A percentile compares a stretch with the other conserved stretches of the same genome.
Conservation (phyloP, 345 rosid genomes). For the Eucalyptus brandiana region DNA sequence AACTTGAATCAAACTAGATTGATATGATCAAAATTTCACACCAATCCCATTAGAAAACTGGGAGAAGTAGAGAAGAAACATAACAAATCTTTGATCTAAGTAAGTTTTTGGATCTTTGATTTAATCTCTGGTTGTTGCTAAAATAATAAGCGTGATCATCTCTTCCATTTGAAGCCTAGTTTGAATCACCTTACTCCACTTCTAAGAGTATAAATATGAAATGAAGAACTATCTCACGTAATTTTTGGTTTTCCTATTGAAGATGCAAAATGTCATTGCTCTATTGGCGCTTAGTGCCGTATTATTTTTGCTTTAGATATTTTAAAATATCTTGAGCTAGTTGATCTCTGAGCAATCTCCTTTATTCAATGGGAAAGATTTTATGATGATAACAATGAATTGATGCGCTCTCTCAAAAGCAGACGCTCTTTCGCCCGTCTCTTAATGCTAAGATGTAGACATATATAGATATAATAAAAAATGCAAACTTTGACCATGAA, state of each 20-base stretch:
- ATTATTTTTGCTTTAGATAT: not conserved
- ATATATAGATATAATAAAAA: not conserved
- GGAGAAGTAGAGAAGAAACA: not conserved
- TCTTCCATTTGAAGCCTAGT: not conserved
- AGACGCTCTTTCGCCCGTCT: not conserved
- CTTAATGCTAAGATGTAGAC: not conserved
- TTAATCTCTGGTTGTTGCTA: not conserved
- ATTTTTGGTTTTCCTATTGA: not conserved
- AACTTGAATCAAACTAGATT: not conserved
- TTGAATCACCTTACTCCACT: not conserved
- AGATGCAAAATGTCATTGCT: not conserved
- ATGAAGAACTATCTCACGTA: not conserved
- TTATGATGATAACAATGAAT: not conserved
- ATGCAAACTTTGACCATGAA: not conserved
- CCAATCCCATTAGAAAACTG: not conserved
- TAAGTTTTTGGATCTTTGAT: not conserved
- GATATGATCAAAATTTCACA: not conserved
- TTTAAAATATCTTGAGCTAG: not conserved
- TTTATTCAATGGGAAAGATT: not conserved
- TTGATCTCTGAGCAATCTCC: not conserved
- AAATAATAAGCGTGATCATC: not conserved
- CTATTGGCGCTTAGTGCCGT: not conserved
- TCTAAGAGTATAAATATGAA: not conserved
- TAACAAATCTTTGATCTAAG: not conserved
- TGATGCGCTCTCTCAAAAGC: not conserved